Conservation (phyloP, 805 yeast species). For the Schwanniomyces vanrijiae region DNA sequence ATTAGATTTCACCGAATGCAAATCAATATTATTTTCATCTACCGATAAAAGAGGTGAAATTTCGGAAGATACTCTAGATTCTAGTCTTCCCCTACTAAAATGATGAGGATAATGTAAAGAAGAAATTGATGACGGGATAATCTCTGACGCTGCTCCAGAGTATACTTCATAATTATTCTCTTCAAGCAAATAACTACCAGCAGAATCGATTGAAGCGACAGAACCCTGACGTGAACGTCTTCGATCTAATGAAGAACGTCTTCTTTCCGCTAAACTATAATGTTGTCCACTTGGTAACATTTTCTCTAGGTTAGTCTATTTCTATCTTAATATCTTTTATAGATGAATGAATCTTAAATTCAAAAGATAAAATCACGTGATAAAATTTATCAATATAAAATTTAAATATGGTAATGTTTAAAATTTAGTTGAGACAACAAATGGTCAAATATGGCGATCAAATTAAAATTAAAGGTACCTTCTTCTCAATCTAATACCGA, state of each 20-base stretch:
- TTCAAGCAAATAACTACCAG: slow-evolving; percentile 34
- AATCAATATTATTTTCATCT: slow-evolving; percentile 26
- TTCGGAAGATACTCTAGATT: slow-evolving; percentile 22
- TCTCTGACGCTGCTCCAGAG: slow-evolving; percentile 75
- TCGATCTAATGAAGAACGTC: slow-evolving; percentile 24
- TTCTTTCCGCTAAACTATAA: slow-evolving; percentile 10
- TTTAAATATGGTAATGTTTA: neutral
- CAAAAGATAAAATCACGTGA: slow-evolving; percentile 1
- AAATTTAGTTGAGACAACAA: neutral
- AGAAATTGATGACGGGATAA: slow-evolving; percentile 74
- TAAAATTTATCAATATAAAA: neutral
- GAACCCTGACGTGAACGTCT: slow-evolving; percentile 26
- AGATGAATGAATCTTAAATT: neutral
- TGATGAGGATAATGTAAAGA: slow-evolving; percentile 73
- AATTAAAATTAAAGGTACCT: slow-evolving; percentile 21
- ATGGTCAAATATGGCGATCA: slow-evolving; percentile 15
- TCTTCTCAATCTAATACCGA: slow-evolving; percentile 6
- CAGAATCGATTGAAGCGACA: slow-evolving; percentile 31
- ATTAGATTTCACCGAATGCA: slow-evolving; percentile 34
- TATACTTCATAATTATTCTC: slow-evolving; percentile 70
- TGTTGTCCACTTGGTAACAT: slow-evolving; percentile 3
- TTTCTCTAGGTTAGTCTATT: neutral
- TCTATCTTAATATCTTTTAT: neutral
- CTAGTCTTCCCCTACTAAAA: slow-evolving; percentile 26
- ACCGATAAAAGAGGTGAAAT: slow-evolving; percentile 35